These are phyloP conservation scores for Panaeolus cyanescens DNA, from an alignment of 768 basidiomycete species.

Conservation along the genomic window DNA sequence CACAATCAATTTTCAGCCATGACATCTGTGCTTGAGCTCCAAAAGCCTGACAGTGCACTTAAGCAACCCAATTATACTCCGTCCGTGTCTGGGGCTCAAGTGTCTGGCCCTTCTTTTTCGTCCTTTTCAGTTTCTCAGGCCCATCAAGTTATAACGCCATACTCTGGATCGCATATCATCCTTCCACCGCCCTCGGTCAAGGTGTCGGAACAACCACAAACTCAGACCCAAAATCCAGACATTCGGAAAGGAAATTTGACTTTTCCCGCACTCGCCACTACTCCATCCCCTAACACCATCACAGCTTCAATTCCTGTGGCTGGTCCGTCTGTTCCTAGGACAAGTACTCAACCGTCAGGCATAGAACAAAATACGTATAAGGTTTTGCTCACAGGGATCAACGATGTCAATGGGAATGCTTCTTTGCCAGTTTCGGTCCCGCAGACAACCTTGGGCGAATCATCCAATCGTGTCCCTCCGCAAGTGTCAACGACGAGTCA, in stretches of 20 bases:
- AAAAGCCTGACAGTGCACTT: not conserved
- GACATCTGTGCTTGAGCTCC: not conserved
- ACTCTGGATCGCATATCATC: not conserved
- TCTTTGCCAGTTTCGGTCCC: not conserved
- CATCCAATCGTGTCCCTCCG: not conserved
- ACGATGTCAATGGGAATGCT: not conserved
- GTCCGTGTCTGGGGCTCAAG: not conserved
- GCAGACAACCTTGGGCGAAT: not conserved
- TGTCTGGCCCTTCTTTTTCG: not conserved
- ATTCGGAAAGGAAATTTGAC: no score
- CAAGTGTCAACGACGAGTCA: not conserved
- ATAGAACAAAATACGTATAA: not conserved
- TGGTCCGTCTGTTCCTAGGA: no score
- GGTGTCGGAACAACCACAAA: no score
- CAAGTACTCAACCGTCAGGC: no score
- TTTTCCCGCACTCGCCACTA: no score
- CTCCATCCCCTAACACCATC: no score
- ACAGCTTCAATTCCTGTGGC: no score
- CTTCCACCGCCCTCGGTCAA: no score
- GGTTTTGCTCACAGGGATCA: not conserved
- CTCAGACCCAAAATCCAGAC: no score
- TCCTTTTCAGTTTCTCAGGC: not conserved
- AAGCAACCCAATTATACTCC: not conserved
- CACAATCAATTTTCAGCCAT: not conserved
- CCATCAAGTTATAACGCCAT: not conserved